Evolutionary conservation across 177 flowering plant genomes (phyloP).

Genomic region (Vitis hybrid): DNA sequence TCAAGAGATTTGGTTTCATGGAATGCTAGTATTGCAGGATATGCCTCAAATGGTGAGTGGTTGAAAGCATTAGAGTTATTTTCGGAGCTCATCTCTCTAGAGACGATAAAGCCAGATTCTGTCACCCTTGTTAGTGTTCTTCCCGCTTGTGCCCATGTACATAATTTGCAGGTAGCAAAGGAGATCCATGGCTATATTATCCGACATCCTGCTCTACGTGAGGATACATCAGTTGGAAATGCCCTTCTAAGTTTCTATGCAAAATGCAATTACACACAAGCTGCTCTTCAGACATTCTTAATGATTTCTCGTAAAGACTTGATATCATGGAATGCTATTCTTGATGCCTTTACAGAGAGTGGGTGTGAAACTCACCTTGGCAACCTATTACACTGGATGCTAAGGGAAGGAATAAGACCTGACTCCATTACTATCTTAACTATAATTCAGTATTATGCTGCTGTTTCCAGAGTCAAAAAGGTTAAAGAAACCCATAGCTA

Average conservation of each 20-base stretch:
- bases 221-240: slow-evolving; percentile 57
- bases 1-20: slow-evolving; percentile 74
- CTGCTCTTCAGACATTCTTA: slow-evolving; percentile 49
- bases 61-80: slow-evolving; percentile 53
- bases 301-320: slow-evolving; percentile 49
- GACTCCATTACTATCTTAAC: slow-evolving; percentile 64
- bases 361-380: slow-evolving; percentile 27
- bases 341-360: slow-evolving; percentile 51
- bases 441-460: slow-evolving; percentile 36
- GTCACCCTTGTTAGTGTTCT: slow-evolving; percentile 63
- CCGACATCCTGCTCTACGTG: slow-evolving; percentile 30
- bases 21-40: slow-evolving; percentile 80
- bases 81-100: slow-evolving; percentile 32
- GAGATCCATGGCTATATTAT: slow-evolving; percentile 60
- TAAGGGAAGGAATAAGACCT: slow-evolving; percentile 49
- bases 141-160: slow-evolving; percentile 60
- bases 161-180: slow-evolving; percentile 40
- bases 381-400: slow-evolving; percentile 43
- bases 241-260: slow-evolving; percentile 72
- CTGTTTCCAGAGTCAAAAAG: slow-evolving; percentile 22
- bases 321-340: slow-evolving; percentile 85
- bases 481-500: slow-evolving; percentile 71
- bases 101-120: slow-evolving; percentile 38
- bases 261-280: slow-evolving; percentile 42
- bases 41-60: slow-evolving; percentile 48